Evolutionary conservation across 495 filamentous ascomycete genomes (phyloP).

Genomic region (Hyaloscypha bicolor): DNA sequence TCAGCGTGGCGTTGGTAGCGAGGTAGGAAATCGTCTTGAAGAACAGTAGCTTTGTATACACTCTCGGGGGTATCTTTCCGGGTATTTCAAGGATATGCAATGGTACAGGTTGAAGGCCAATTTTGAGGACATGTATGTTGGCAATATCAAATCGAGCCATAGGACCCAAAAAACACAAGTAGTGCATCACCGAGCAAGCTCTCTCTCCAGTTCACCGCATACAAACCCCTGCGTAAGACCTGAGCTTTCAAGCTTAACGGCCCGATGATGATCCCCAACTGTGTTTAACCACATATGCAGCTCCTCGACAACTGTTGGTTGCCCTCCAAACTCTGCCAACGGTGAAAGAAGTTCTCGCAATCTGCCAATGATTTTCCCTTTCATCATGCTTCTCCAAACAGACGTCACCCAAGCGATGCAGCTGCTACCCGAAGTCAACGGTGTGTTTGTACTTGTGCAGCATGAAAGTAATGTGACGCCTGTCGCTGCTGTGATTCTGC

Average conservation of each 20-base stretch:
- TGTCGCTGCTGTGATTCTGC: conserved; percentile 15
- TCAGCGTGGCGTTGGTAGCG: not conserved
- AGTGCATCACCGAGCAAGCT: conserved; percentile 1
- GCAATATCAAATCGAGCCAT: not conserved
- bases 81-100: not conserved
- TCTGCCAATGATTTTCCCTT: not conserved
- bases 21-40: not conserved
- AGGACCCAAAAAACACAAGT: conserved; percentile 8
- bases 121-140: not conserved
- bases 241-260: not conserved
- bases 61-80: not conserved
- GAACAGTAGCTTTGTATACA: not conserved
- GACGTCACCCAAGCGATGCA: not conserved
- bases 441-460: conserved; percentile 16
- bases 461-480: not conserved
- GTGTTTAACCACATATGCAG: not conserved
- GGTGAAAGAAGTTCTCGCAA: not conserved
- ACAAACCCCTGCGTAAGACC: not conserved
- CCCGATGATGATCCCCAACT: not conserved
- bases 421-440: conserved; percentile 18
- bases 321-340: not conserved
- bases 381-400: not conserved
- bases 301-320: not conserved
- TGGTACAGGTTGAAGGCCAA: not conserved
- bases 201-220: conserved; percentile 5